Conservation (phyloP, 2,329 filamentous ascomycete genomes). For the Juglanconis juglandina region DNA sequence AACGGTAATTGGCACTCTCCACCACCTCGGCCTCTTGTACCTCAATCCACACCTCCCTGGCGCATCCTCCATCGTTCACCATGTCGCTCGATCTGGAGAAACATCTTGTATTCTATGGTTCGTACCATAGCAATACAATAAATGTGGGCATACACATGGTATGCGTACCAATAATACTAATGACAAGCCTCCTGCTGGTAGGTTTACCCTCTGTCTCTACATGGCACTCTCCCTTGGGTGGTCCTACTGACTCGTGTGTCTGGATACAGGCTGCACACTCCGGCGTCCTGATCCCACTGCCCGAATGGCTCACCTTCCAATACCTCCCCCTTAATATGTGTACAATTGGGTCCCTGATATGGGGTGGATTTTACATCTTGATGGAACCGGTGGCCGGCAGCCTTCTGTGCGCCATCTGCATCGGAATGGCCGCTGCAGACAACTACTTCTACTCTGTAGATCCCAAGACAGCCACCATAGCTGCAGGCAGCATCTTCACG, state of each 20-base stretch:
- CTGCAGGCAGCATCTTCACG: conserved; percentile 65
- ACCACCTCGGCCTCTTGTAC: not conserved
- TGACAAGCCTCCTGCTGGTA: conserved; percentile 71
- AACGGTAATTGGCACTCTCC: not conserved
- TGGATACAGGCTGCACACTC: conserved; percentile 54
- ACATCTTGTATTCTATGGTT: conserved; percentile 79
- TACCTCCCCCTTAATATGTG: conserved; percentile 65
- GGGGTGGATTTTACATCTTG: conserved; percentile 79
- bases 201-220: conserved; percentile 25
- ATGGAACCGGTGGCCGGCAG: conserved; percentile 91
- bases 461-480: conserved; percentile 46
- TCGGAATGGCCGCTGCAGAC: conserved; percentile 69
- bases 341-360: conserved; percentile 63
- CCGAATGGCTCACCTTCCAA: conserved; percentile 64
- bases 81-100: conserved; percentile 77
- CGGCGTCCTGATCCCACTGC: conserved; percentile 61
- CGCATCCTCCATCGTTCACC: conserved; percentile 1
- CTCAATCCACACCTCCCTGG: not conserved
- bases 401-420: conserved; percentile 69
- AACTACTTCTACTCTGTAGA: conserved; percentile 69
- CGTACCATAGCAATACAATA: conserved; percentile 75
- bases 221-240: no score
- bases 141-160: conserved; percentile 77
- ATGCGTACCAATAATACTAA: conserved; percentile 73
- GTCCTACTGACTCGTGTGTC: not conserved